Base-by-base conservation (phyloP, 257 asterid genomes). In the Solanum lycopersicoides region DNA sequence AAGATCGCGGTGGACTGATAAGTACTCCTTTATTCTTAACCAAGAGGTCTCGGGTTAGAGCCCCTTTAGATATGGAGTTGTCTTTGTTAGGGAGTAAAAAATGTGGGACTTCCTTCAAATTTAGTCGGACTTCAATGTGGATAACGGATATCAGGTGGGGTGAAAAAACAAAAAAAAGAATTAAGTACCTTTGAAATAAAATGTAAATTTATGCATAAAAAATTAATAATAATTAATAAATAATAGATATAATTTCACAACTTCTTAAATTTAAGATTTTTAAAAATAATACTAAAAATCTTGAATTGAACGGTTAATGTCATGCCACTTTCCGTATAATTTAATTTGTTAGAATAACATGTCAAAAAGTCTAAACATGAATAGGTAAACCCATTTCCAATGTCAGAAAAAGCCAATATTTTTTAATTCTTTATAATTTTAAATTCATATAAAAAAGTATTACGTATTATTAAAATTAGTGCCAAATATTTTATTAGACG, bases 71-170 rank as follows among this genome's bases (percentile, higher is more conserved):
- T 42, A 10, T 4, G 12, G 12, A 42, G 4, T 3, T 3, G 4
- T 1, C 12, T 42, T 39, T 39, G 8, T 39, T 42, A 42, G 1
- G 12, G 12, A 42, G n/a, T n/a, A n/a, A n/a, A n/a, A n/a, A n/a
- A n/a, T n/a, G n/a, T n/a, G n/a, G n/a, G n/a, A n/a, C n/a, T n/a
- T n/a, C n/a, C n/a, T n/a, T n/a, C n/a, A n/a, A n/a, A 42, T 42
- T 10, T 42, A 42, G 1, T 42, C 14, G 4, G 1, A 4, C 13
- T 42, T 4, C 0, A 42, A 42, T 3, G 1, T 42, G 13, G 0
- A 42, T 10, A 42, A 0, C 13, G 1, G 1, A 42, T 42, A 42
- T 10, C 12, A 0, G 3, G 2, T 41, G 45, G 0, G 12, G 2
- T 41, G 44, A 3, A 11, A 42, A 42, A 10, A 37, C 7, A 37